Percentiles rank a stretch among this genome's conserved stretches.
phyloP scores from a whole-genome alignment of 495 filamentous ascomycete genomes.

The Lindgomyces ingoldianus region DNA sequence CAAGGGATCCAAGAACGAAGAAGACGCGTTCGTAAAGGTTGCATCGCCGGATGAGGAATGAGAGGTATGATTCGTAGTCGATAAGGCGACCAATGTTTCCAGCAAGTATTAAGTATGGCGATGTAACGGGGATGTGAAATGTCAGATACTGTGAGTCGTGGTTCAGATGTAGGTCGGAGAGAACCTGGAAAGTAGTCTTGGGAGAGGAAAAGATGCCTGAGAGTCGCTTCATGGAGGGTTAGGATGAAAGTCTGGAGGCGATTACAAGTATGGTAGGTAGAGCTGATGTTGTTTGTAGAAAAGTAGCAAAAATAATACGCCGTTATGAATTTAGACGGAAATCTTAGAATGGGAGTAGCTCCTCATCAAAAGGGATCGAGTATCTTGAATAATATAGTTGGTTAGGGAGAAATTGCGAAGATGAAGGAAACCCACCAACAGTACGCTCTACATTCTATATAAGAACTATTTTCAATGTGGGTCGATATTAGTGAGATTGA shows the following conservation, averaged over 20 bases:
- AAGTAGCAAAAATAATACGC: too few relatives aligned
- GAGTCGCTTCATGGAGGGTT: slow-evolving; percentile 25
- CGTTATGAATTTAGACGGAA: too few relatives aligned
- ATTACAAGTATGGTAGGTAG: too few relatives aligned
- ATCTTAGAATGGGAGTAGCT: too few relatives aligned
- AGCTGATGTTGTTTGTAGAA: too few relatives aligned
- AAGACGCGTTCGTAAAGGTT: slow-evolving; percentile 52
- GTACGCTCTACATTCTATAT: too few relatives aligned
- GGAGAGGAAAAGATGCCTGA: slow-evolving; percentile 16
- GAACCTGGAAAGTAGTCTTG: slow-evolving; percentile 49
- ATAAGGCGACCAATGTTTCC: slow-evolving; percentile 60
- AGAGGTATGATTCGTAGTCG: slow-evolving; percentile 56
- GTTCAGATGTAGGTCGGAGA: slow-evolving; percentile 63
- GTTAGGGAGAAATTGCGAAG: neutral
- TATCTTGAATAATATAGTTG: neutral
- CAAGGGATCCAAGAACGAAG: slow-evolving; percentile 60
- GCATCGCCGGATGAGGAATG: slow-evolving; percentile 53
- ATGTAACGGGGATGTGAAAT: slow-evolving; percentile 51
- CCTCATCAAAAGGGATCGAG: neutral
- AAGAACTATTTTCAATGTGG: too few relatives aligned
- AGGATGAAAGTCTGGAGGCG: too few relatives aligned
- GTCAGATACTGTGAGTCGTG: slow-evolving; percentile 54
- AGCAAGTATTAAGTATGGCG: slow-evolving; percentile 57
- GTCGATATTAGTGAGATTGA: too few relatives aligned
- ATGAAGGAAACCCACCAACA: too few relatives aligned